Percentiles rank a stretch among this genome's conserved stretches.
Conservation (phyloP, 2,329 filamentous ascomycete genomes). For the Fusarium brachygibbosum region DNA sequence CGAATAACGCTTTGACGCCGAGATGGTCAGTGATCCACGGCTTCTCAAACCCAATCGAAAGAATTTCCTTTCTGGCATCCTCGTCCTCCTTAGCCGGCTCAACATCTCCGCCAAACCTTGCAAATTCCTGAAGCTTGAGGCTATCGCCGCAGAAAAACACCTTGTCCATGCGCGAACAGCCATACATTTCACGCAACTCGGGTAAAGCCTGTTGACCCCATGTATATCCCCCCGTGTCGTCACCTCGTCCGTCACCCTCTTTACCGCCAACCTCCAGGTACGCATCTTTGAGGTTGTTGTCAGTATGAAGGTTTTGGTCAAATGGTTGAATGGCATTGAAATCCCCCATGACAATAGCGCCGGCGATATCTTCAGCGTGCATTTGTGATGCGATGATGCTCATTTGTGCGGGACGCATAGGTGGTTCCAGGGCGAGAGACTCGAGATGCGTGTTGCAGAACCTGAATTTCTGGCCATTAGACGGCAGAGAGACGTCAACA, state of each 20-base stretch:
- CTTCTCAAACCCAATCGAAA: slow-evolving; percentile 20
- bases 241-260: slow-evolving; percentile 59
- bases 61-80: slow-evolving; percentile 1
- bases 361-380: slow-evolving; percentile 54
- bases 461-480: slow-evolving; percentile 53
- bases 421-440: slow-evolving; percentile 63
- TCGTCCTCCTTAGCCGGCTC: slow-evolving; percentile 3
- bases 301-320: slow-evolving; percentile 61
- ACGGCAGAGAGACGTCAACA: slow-evolving; percentile 55
- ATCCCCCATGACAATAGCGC: slow-evolving; percentile 65
- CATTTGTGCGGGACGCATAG: slow-evolving; percentile 64
- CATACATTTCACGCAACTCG: slow-evolving; percentile 59
- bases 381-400: slow-evolving; percentile 59
- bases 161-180: slow-evolving; percentile 67
- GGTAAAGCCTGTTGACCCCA: slow-evolving; percentile 68
- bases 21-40: slow-evolving; percentile 28
- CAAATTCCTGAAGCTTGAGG: slow-evolving; percentile 51
- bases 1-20: slow-evolving; percentile 16
- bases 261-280: slow-evolving; percentile 65
- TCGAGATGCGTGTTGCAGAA: slow-evolving; percentile 71
- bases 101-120: slow-evolving; percentile 63
- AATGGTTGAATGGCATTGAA: slow-evolving; percentile 70
- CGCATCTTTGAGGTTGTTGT: slow-evolving; percentile 65
- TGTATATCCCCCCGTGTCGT: slow-evolving; percentile 61
- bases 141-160: slow-evolving; percentile 60